These are phyloP conservation scores for Puccinia novopanici DNA, from an alignment of 1,284 basidiomycete genomes.

Conservation along the genomic window DNA sequence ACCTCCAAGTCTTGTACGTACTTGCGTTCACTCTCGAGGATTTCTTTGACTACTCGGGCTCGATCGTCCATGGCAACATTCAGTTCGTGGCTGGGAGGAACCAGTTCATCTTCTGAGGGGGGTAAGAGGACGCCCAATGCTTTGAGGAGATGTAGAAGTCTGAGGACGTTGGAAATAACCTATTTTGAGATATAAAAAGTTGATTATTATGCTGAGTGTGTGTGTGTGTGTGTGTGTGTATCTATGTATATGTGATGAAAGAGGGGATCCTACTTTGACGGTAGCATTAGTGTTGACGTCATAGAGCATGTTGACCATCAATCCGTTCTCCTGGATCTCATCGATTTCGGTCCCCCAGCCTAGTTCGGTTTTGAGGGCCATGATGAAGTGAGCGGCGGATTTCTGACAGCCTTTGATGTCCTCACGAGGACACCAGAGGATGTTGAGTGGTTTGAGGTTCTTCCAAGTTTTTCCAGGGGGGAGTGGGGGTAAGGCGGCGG, in stretches of 20 bases:
- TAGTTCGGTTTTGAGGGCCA: constrained; percentile 63
- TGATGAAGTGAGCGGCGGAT: constrained; percentile 64
- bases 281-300: constrained; percentile 89
- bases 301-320: constrained; percentile 72
- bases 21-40: constrained; percentile 92
- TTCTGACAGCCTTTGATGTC: constrained; percentile 76
- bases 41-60: constrained; percentile 78
- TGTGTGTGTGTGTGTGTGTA: background rate
- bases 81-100: constrained; percentile 51
- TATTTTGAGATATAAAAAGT: background rate
- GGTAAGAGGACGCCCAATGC: constrained; percentile 43
- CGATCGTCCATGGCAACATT: constrained; percentile 63
- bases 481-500: constrained; percentile 54
- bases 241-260: background rate
- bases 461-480: constrained; percentile 69
- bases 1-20: constrained; percentile 97
- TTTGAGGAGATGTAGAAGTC: constrained; percentile 41
- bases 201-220: background rate
- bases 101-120: constrained; percentile 54
- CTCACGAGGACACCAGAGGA: constrained; percentile 64
- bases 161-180: constrained; percentile 49
- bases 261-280: constrained; percentile 72
- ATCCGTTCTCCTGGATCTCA: constrained; percentile 59
- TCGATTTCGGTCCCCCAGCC: constrained; percentile 59
- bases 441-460: constrained; percentile 65